Conservation (phyloP, 1,139 yeast genomes). For the Arxiozyma heterogenica region DNA sequence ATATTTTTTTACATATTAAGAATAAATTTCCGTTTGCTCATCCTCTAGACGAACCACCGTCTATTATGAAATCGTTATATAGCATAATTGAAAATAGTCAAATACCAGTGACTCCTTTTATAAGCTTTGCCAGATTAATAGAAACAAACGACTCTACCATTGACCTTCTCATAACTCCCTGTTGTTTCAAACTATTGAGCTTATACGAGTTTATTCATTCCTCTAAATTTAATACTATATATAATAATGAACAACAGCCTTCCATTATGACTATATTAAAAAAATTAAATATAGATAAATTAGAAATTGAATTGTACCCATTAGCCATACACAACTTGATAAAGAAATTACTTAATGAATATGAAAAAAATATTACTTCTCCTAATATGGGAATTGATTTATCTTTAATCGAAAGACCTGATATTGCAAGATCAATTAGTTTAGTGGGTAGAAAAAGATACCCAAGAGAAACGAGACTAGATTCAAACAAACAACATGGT, state of each 20-base stretch:
- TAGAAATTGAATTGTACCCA: conserved; percentile 62
- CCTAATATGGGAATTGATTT: conserved; percentile 45
- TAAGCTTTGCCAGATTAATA: conserved; percentile 60
- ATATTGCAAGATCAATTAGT: conserved; percentile 35
- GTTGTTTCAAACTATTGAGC: conserved; percentile 49
- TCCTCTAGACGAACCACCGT: conserved; percentile 30
- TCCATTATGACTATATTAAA: conserved; percentile 48
- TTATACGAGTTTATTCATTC: conserved; percentile 58
- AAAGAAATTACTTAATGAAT: conserved; percentile 46
- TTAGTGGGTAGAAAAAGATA: neutral
- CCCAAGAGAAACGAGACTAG: neutral
- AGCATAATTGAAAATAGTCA: conserved; percentile 24
- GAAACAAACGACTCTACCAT: conserved; percentile 55
- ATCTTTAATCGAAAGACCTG: conserved; percentile 58
- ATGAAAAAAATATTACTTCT: conserved; percentile 49
- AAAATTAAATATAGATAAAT: conserved; percentile 42
- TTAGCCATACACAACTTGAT: conserved; percentile 61
- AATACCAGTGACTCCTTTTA: conserved; percentile 36
- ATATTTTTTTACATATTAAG: neutral
- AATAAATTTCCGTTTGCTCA: conserved; percentile 14
- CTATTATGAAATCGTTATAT: conserved; percentile 27
- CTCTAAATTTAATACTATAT: conserved; percentile 41
- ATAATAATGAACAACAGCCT: conserved; percentile 14
- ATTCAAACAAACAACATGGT: neutral
- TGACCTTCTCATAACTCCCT: conserved; percentile 55